These are phyloP conservation scores for Stevia rebaudiana DNA, from an alignment of 140 eudicot genomes.

Conservation along the genomic window DNA sequence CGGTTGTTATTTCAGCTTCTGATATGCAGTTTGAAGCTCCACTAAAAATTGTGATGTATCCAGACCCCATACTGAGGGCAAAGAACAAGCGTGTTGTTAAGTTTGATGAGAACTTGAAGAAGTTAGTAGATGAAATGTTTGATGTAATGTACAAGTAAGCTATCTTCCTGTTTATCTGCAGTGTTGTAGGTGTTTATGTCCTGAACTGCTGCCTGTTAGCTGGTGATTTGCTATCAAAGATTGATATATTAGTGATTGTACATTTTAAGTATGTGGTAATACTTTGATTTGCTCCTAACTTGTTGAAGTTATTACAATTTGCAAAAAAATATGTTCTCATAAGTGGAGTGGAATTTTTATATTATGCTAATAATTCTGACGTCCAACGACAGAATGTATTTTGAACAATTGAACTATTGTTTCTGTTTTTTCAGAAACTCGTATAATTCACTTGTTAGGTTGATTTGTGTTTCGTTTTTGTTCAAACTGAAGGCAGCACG, in stretches of 20 bases:
- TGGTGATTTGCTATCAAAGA: neutral
- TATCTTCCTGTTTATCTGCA: neutral
- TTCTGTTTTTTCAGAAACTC: neutral
- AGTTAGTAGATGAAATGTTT: slow-evolving; percentile 77
- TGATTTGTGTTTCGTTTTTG: neutral
- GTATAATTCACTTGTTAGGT: neutral
- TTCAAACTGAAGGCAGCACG: neutral
- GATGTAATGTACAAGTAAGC: slow-evolving; percentile 91
- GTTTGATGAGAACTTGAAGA: slow-evolving; percentile 84
- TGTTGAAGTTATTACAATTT: too few species aligned
- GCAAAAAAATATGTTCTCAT: too few species aligned
- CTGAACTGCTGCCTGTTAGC: neutral
- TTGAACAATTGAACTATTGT: too few species aligned
- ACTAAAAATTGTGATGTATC: slow-evolving; percentile 63
- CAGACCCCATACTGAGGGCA: slow-evolving; percentile 66
- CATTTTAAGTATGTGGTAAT: too few species aligned
- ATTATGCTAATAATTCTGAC: too few species aligned
- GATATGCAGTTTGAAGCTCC: slow-evolving; percentile 70
- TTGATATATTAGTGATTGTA: neutral
- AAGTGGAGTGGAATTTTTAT: too few species aligned
- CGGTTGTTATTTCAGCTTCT: slow-evolving; percentile 38
- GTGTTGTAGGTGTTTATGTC: neutral
- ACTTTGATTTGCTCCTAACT: too few species aligned
- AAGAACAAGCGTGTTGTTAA: slow-evolving; percentile 57
- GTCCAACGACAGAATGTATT: too few species aligned